Conservation (phyloP, 2,329 filamentous ascomycete genomes). For the Neofusicoccum cordaticola region DNA sequence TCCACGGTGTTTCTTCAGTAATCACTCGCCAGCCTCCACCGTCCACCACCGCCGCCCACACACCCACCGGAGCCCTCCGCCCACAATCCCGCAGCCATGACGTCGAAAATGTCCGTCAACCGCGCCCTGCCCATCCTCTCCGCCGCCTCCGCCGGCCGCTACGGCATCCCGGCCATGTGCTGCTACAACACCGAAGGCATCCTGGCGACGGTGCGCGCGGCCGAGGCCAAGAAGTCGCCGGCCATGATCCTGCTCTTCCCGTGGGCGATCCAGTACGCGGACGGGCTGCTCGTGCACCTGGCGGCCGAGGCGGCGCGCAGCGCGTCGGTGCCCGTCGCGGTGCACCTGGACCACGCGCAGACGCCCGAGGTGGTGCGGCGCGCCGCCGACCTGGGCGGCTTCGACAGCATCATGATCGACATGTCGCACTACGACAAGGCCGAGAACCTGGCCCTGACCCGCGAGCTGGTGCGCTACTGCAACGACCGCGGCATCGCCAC, state of each 20-base stretch:
- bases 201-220: conserved; percentile 65
- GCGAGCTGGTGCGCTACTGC: conserved; percentile 61
- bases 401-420: conserved; percentile 73
- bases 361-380: conserved; percentile 59
- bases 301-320: conserved; percentile 55
- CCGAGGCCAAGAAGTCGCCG: conserved; percentile 64
- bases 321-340: conserved; percentile 58
- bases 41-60: background rate
- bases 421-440: conserved; percentile 71
- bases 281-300: conserved; percentile 45
- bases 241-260: conserved; percentile 73
- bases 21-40: background rate
- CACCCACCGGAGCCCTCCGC: background rate
- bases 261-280: conserved; percentile 68
- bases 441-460: conserved; percentile 65
- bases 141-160: conserved; percentile 54
- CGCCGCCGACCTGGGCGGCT: conserved; percentile 54
- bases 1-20: background rate
- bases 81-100: no score
- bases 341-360: conserved; percentile 68
- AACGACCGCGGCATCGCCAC: conserved; percentile 64
- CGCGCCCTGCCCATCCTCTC: conserved; percentile 50
- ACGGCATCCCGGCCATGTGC: conserved; percentile 62
- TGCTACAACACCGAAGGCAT: conserved; percentile 70
- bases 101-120: background rate